phyloP scores from a whole-genome alignment of 2,329 filamentous ascomycete species.

The Colletotrichum sansevieriae region DNA sequence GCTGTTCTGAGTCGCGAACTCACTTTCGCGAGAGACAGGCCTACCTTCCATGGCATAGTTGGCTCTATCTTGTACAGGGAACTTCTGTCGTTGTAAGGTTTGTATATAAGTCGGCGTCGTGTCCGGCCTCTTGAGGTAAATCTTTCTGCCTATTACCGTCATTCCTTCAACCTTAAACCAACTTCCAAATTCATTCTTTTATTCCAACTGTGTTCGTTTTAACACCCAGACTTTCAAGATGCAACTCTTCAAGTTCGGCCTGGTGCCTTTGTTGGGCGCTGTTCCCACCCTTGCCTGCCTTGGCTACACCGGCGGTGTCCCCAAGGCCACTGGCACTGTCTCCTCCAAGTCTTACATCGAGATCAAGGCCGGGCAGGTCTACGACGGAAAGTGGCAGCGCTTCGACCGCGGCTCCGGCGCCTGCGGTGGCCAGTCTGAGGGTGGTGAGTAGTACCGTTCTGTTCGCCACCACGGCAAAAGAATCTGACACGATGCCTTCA shows the following conservation, averaged over 20 bases:
- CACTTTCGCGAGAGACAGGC: neutral
- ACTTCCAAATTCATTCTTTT: constrained; percentile 26
- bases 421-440: constrained; percentile 59
- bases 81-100: constrained; percentile 2
- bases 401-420: constrained; percentile 55
- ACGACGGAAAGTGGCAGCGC: constrained; percentile 52
- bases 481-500: neutral
- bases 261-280: constrained; percentile 45
- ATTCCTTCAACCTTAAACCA: constrained; percentile 28
- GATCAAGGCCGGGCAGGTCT: constrained; percentile 49
- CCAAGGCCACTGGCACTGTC: constrained; percentile 46
- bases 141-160: constrained; percentile 19
- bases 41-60: neutral
- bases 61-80: neutral
- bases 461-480: accelerated
- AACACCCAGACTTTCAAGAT: constrained; percentile 12
- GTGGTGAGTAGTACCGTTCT: constrained; percentile 45
- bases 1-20: constrained; percentile 9
- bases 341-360: constrained; percentile 45
- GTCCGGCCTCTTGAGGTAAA: neutral
- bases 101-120: constrained; percentile 28
- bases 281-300: constrained; percentile 49
- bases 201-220: neutral
- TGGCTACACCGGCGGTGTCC: constrained; percentile 50
- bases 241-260: constrained; percentile 40